These are phyloP conservation scores for Fusarium staphyleae DNA, from an alignment of 2,329 filamentous ascomycete species.

Conservation along the genomic window DNA sequence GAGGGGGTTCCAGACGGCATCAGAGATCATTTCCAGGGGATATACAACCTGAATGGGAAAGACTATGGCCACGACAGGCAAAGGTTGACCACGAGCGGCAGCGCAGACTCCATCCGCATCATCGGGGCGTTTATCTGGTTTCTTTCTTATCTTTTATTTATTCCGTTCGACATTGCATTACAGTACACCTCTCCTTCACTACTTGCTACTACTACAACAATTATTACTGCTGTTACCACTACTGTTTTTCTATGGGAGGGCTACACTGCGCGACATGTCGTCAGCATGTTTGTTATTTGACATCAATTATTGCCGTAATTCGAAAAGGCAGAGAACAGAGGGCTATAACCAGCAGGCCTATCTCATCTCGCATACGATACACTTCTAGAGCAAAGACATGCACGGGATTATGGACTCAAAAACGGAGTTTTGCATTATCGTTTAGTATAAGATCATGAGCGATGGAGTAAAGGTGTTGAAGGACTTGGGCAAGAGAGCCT, in stretches of 20 bases:
- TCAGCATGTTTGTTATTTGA: conserved; percentile 12
- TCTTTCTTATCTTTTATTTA: conserved; percentile 21
- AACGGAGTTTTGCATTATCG: too few relatives aligned
- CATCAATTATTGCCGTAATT: conserved; percentile 1
- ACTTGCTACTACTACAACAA: conserved; percentile 33
- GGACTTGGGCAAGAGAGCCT: too few relatives aligned
- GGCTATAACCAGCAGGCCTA: background rate
- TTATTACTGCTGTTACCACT: conserved; percentile 32
- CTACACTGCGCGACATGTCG: conserved; percentile 4
- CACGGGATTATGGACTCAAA: too few relatives aligned
- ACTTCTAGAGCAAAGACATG: too few relatives aligned
- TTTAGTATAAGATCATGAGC: too few relatives aligned
- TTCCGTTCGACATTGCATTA: conserved; percentile 33
- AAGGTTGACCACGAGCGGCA: conserved; percentile 15
- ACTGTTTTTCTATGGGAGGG: conserved; percentile 15
- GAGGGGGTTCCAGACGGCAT: conserved; percentile 3
- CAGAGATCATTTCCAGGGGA: conserved; percentile 14
- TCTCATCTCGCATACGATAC: too few relatives aligned
- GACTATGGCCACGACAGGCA: conserved; percentile 28
- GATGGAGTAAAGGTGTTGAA: too few relatives aligned
- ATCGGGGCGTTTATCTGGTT: conserved; percentile 33
- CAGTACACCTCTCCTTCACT: conserved; percentile 36
- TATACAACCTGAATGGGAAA: conserved; percentile 20
- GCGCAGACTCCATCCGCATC: conserved; percentile 31
- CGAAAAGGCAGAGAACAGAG: background rate